Evolutionary conservation across 2,329 filamentous ascomycete genomes (phyloP).

Genomic region (Nothophaeocryptopus gaeumannii): DNA sequence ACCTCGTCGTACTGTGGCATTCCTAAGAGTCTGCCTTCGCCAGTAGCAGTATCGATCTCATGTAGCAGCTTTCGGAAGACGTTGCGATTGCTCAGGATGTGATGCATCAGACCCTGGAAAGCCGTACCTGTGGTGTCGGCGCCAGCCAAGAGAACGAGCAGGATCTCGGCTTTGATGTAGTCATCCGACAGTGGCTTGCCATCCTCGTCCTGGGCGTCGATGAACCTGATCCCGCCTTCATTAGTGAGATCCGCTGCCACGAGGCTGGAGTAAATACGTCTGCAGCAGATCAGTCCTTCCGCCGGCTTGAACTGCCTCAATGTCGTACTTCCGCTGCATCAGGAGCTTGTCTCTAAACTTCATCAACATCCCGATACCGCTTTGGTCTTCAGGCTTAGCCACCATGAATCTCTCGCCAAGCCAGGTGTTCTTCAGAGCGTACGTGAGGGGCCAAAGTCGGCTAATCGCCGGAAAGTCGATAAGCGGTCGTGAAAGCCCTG

Average conservation of each 20-base stretch:
- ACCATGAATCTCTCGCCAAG: conserved; percentile 52
- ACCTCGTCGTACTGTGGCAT: conserved; percentile 40
- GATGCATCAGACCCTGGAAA: conserved; percentile 33
- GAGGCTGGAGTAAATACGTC: conserved; percentile 34
- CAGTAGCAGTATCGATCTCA: conserved; percentile 30
- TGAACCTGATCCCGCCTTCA: conserved; percentile 23
- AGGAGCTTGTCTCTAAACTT: conserved; percentile 57
- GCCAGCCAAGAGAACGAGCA: conserved; percentile 47
- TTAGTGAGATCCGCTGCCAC: no score
- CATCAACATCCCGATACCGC: conserved; percentile 57
- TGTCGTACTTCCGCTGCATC: conserved; percentile 47
- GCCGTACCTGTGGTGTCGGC: conserved; percentile 40
- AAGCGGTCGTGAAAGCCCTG: conserved; percentile 54
- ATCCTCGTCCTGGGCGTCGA: conserved; percentile 38
- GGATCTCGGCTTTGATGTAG: conserved; percentile 54
- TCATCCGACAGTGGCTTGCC: conserved; percentile 49
- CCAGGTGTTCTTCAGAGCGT: conserved; percentile 55
- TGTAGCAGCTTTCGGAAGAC: conserved; percentile 28
- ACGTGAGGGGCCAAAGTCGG: conserved; percentile 54
- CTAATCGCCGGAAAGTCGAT: conserved; percentile 50
- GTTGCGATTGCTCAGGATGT: conserved; percentile 31
- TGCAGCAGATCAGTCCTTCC: conserved; percentile 55
- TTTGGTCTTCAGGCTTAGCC: conserved; percentile 52
- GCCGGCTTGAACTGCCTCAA: conserved; percentile 45
- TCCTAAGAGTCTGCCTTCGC: conserved; percentile 29